phyloP scores from a whole-genome alignment of 2,329 filamentous ascomycete species.

The Thermoascus crustaceus region DNA sequence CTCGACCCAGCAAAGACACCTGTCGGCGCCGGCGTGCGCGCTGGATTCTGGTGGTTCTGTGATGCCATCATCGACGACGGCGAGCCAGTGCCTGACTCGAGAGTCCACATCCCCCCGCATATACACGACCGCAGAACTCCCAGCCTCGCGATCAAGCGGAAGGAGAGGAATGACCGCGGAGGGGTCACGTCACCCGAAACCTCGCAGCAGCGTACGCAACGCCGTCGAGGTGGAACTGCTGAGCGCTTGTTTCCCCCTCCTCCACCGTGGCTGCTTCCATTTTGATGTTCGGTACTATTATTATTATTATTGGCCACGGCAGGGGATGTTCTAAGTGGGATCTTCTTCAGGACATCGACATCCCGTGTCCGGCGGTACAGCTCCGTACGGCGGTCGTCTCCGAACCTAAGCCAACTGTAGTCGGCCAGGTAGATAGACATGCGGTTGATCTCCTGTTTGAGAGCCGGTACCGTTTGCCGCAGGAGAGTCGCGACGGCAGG shows the following conservation, averaged over 20 bases:
- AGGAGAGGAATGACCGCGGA: constrained; percentile 26
- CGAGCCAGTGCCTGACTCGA: constrained; percentile 18
- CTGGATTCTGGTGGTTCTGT: constrained; percentile 4
- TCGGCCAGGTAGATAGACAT: constrained; percentile 65
- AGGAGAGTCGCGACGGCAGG: constrained; percentile 43
- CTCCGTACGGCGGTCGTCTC: constrained; percentile 49
- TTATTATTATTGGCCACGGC: too few relatives aligned
- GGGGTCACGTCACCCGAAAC: constrained; percentile 56
- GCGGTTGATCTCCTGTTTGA: constrained; percentile 55
- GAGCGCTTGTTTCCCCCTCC: constrained; percentile 6
- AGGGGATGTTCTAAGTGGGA: constrained; percentile 17
- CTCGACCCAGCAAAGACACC: too few relatives aligned
- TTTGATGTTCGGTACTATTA: constrained; percentile 1
- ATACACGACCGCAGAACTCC: constrained; percentile 30
- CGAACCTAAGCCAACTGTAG: constrained; percentile 60
- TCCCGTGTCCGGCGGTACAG: constrained; percentile 55
- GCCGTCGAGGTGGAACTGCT: constrained; percentile 33
- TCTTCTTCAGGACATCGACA: constrained; percentile 50
- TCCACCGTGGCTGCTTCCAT: constrained; percentile 3
- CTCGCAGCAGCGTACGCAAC: constrained; percentile 54
- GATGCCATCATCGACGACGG: constrained; percentile 2
- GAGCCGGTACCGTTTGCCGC: constrained; percentile 43
- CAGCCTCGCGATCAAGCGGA: constrained; percentile 31
- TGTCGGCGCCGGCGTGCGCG: constrained; percentile 10
- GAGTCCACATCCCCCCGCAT: constrained; percentile 34